Conservation (phyloP, 345 rosid genomes). For the Citrus inodora region DNA sequence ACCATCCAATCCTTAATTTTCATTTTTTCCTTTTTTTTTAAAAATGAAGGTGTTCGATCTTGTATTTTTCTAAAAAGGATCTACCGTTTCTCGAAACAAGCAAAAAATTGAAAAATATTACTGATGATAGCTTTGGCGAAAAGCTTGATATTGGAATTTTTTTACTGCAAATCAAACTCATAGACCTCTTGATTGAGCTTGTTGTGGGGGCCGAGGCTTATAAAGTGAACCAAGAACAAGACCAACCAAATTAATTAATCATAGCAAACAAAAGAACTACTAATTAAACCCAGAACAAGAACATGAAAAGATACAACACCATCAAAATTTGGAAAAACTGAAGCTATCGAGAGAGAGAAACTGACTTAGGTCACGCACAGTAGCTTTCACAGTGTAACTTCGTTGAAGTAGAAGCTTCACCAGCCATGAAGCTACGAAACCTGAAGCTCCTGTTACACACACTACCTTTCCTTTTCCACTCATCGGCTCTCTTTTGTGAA, state of each 20-base stretch:
- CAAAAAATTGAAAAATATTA: no score
- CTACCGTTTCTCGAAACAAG: not conserved
- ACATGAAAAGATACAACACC: not conserved
- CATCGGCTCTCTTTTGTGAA: slow-evolving; percentile 2
- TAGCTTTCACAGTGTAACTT: slow-evolving; percentile 46
- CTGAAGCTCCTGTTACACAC: slow-evolving; percentile 53
- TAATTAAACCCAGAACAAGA: not conserved
- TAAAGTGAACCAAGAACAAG: not conserved
- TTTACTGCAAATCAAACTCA: not conserved
- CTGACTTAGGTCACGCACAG: slow-evolving; percentile 46
- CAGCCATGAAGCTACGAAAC: slow-evolving; percentile 50
- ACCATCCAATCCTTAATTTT: no score
- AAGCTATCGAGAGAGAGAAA: not conserved
- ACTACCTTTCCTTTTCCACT: slow-evolving; percentile 31
- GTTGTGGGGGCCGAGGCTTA: not conserved
- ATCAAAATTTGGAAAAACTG: not conserved
- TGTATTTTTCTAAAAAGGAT: no score
- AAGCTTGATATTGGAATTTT: not conserved
- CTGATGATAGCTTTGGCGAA: not conserved
- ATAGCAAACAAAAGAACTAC: not conserved
- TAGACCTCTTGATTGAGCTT: not conserved
- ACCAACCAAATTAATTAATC: not conserved
- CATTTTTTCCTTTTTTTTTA: no score
- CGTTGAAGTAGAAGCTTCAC: slow-evolving; percentile 45
- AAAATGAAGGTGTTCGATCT: no score